Evolutionary conservation across 108 stramenopile species (phyloP).

Genomic region (Bacterosira constricta): DNA sequence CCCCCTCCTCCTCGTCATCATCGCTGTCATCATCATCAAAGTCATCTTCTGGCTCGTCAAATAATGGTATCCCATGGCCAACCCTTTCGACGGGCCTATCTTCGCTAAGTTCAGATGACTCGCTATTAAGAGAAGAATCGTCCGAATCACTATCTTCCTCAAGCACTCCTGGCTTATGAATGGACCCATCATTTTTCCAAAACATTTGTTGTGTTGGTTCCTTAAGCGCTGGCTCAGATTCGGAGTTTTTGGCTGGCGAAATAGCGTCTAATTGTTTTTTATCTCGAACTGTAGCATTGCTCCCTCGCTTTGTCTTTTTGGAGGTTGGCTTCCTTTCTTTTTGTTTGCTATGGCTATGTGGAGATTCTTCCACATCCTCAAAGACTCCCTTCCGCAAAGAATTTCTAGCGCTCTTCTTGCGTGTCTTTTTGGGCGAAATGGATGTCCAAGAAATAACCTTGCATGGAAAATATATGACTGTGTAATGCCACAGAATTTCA

Average conservation of each 20-base stretch:
- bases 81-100: neutral
- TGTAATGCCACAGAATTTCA: slow-evolving; percentile 33
- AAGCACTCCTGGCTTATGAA: neutral
- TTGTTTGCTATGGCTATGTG: neutral
- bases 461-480: slow-evolving; percentile 25
- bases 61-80: slow-evolving; percentile 24
- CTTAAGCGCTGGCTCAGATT: neutral
- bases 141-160: too few relatives aligned
- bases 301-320: neutral
- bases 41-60: slow-evolving; percentile 18
- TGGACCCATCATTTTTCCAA: too few relatives aligned
- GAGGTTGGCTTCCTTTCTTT: neutral
- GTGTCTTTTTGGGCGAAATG: neutral
- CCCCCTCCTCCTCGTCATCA: neutral
- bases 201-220: too few relatives aligned
- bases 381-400: neutral
- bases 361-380: neutral
- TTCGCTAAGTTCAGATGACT: neutral
- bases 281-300: neutral
- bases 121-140: slow-evolving; percentile 4
- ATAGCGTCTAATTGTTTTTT: neutral
- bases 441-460: slow-evolving; percentile 40
- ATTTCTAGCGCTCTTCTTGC: neutral
- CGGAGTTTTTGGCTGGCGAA: neutral
- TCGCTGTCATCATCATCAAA: slow-evolving; percentile 11